phyloP scores from a whole-genome alignment of 352 stramenopile genomes.

The Globisporangium sylvaticum region DNA sequence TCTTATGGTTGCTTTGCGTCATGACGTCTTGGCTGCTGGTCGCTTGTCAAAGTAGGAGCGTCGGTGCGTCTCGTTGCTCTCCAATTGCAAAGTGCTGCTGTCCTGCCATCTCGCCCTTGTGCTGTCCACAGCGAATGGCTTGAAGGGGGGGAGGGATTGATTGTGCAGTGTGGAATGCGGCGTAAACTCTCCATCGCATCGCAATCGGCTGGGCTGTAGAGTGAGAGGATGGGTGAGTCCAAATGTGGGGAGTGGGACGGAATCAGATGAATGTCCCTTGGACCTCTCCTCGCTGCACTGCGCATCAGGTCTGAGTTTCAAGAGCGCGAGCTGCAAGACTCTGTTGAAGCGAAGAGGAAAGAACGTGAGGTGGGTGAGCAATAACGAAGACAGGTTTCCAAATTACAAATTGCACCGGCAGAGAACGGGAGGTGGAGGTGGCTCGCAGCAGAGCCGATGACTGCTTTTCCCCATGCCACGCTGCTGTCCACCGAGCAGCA shows the following conservation, averaged over 20 bases:
- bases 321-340: too few relatives aligned
- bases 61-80: neutral
- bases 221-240: neutral
- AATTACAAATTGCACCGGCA: too few relatives aligned
- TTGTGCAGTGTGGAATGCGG: too few relatives aligned
- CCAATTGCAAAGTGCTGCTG: neutral
- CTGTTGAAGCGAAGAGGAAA: neutral
- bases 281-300: neutral
- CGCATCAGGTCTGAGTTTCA: neutral
- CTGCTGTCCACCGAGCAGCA: too few relatives aligned
- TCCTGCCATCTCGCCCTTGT: neutral
- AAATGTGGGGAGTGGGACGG: neutral
- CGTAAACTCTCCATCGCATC: neutral
- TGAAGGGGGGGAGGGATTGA: neutral
- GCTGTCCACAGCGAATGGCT: neutral
- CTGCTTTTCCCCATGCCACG: too few relatives aligned
- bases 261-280: neutral
- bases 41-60: neutral
- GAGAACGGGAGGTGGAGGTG: too few relatives aligned
- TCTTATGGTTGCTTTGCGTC: slow-evolving; percentile 8
- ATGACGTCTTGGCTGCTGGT: neutral
- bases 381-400: too few relatives aligned
- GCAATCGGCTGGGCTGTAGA: neutral
- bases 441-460: too few relatives aligned
- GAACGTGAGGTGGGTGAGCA: neutral